These are phyloP conservation scores for Luffa acutangula DNA, from an alignment of 306 rosid genomes.

Conservation along the genomic window DNA sequence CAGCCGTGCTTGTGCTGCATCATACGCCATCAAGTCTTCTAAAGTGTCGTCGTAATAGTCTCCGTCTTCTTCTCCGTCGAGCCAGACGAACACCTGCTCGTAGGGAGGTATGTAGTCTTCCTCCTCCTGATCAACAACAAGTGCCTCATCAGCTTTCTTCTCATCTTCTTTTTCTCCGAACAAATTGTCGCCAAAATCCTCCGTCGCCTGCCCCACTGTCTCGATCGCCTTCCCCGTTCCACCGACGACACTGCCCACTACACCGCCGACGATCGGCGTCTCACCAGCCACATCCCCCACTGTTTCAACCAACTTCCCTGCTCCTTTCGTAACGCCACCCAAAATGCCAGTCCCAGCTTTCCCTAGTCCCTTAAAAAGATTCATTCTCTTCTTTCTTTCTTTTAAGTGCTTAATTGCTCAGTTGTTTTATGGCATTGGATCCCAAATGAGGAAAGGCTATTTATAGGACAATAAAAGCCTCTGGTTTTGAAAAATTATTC, in stretches of 20 bases:
- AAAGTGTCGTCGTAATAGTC: background rate
- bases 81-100: background rate
- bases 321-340: background rate
- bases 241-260: background rate
- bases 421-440: background rate
- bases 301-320: background rate
- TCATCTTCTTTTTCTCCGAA: background rate
- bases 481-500: no score
- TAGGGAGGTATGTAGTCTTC: background rate
- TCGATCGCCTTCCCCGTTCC: background rate
- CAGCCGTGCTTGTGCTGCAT: background rate
- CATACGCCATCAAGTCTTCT: background rate
- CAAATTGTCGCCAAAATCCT: background rate
- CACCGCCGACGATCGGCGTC: background rate
- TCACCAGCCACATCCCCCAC: background rate
- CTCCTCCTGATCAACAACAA: background rate
- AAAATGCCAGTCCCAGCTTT: background rate
- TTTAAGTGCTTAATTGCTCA: background rate
- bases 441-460: background rate
- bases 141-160: background rate
- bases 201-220: background rate
- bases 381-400: background rate
- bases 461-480: background rate
- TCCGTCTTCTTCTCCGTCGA: background rate
- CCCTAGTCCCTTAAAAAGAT: background rate